Evolutionary conservation across 2,329 filamentous ascomycete species (phyloP).

Genomic region (Amauroascus niger): DNA sequence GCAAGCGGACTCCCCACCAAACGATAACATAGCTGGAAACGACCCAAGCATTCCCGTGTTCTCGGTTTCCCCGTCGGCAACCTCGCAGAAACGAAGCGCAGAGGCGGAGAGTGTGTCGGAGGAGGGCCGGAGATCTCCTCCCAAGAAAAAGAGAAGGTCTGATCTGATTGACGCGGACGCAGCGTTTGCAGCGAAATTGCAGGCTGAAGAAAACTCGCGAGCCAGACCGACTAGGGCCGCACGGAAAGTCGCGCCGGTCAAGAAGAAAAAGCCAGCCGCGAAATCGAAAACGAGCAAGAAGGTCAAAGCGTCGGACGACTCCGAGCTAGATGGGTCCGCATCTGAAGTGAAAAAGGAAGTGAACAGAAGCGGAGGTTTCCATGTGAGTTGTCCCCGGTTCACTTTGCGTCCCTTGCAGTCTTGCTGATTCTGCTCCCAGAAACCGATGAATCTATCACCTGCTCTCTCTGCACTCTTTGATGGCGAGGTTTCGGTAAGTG

Average conservation of each 20-base stretch:
- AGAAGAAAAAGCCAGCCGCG: conserved; percentile 53
- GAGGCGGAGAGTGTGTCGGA: conserved; percentile 36
- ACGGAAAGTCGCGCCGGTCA: conserved; percentile 49
- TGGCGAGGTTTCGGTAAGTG: conserved; percentile 37
- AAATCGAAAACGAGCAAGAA: conserved; percentile 52
- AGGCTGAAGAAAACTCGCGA: conserved; percentile 79
- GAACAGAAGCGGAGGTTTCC: conserved; percentile 78
- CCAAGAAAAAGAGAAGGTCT: conserved; percentile 56
- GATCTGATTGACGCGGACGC: conserved; percentile 72
- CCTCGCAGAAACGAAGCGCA: conserved; percentile 34
- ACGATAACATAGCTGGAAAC: background rate
- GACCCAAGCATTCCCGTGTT: conserved; percentile 16
- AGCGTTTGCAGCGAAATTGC: conserved; percentile 72
- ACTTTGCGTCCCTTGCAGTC: background rate
- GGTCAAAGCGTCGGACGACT: conserved; percentile 69
- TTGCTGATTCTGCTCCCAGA: conserved; percentile 24
- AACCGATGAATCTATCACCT: conserved; percentile 39
- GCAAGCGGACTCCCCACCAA: conserved; percentile 20
- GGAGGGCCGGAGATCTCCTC: conserved; percentile 29
- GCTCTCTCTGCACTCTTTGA: conserved; percentile 38
- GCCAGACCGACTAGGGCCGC: conserved; percentile 69
- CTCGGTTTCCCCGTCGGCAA: conserved; percentile 28
- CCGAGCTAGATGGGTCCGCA: conserved; percentile 59
- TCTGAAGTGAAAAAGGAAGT: conserved; percentile 51
- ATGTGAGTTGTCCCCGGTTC: conserved; percentile 45